phyloP scores from a whole-genome alignment of 1,284 basidiomycete genomes.

The Cryptococcus sp. region DNA sequence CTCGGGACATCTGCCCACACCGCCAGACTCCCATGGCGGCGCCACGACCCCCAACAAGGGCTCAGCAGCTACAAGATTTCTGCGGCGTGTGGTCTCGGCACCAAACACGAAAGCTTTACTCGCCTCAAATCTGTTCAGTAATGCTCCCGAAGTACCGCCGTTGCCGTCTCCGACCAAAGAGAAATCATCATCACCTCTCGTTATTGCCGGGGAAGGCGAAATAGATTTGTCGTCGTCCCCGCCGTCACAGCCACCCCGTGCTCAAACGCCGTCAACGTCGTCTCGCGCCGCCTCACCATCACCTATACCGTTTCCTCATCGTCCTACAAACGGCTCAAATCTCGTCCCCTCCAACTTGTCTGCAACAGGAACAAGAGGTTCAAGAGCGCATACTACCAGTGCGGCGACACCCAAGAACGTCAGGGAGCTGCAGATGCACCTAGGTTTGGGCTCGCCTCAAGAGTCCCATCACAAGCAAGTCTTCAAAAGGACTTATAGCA shows the following conservation, averaged over 20 bases:
- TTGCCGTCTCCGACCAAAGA: slow-evolving; percentile 35
- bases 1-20: slow-evolving; percentile 7
- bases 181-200: slow-evolving; percentile 16
- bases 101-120: slow-evolving; percentile 94
- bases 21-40: slow-evolving; percentile 5
- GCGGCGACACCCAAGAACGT: slow-evolving; percentile 21
- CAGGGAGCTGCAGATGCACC: slow-evolving; percentile 26
- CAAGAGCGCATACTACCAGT: slow-evolving; percentile 26
- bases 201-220: slow-evolving; percentile 18
- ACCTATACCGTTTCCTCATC: slow-evolving; percentile 6
- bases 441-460: slow-evolving; percentile 20
- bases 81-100: slow-evolving; percentile 91
- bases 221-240: slow-evolving; percentile 26
- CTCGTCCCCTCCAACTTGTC: slow-evolving; percentile 16
- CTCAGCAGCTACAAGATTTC: slow-evolving; percentile 69
- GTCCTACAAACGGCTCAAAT: slow-evolving; percentile 5
- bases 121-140: slow-evolving; percentile 44
- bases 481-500: slow-evolving; percentile 92
- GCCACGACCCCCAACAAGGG: slow-evolving; percentile 5
- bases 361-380: slow-evolving; percentile 31
- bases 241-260: slow-evolving; percentile 10
- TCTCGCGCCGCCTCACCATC: slow-evolving; percentile 10
- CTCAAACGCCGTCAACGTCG: slow-evolving; percentile 12
- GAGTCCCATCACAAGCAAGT: slow-evolving; percentile 60
- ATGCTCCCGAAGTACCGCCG: slow-evolving; percentile 39